These are phyloP conservation scores for Epichloe coenophiala DNA, from an alignment of 2,329 filamentous ascomycete species.

Conservation along the genomic window DNA sequence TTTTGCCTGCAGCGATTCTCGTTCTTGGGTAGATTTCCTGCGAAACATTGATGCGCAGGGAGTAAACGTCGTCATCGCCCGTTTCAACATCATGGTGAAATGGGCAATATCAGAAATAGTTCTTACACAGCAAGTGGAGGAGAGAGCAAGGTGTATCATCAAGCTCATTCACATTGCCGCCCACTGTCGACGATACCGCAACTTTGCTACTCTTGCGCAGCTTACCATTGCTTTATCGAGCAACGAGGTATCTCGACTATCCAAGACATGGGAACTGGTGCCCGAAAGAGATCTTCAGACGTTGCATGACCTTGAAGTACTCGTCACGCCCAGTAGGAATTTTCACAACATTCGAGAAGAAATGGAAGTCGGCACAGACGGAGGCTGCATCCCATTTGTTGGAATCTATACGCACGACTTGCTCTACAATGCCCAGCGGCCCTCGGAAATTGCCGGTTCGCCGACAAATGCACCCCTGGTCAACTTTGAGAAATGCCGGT, in stretches of 20 bases:
- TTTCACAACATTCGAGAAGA: constrained; percentile 65
- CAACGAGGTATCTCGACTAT: constrained; percentile 54
- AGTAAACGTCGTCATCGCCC: constrained; percentile 71
- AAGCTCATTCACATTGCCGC: constrained; percentile 73
- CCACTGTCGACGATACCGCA: constrained; percentile 62
- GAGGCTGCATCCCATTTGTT: constrained; percentile 72
- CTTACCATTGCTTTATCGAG: constrained; percentile 65
- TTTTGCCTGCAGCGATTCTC: constrained; percentile 45
- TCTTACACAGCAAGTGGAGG: constrained; percentile 56
- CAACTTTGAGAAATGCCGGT: constrained; percentile 73
- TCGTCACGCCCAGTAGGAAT: constrained; percentile 66
- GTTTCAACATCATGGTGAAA: constrained; percentile 81
- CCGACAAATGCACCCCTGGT: constrained; percentile 55
- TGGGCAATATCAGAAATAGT: constrained; percentile 73
- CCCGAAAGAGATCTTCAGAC: constrained; percentile 50
- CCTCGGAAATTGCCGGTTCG: constrained; percentile 57
- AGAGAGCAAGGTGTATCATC: constrained; percentile 62
- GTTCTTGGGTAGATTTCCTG: constrained; percentile 73
- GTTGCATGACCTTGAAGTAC: constrained; percentile 53
- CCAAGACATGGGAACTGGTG: constrained; percentile 59
- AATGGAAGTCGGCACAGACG: constrained; percentile 58
- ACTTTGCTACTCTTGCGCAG: constrained; percentile 75
- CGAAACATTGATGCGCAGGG: constrained; percentile 58
- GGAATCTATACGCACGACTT: constrained; percentile 75
- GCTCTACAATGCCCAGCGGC: constrained; percentile 68